Evolutionary conservation across 768 basidiomycete genomes (phyloP), one percentile per base, ranked within the genome.

Genomic region (Stropharia rugosoannulata): DNA sequence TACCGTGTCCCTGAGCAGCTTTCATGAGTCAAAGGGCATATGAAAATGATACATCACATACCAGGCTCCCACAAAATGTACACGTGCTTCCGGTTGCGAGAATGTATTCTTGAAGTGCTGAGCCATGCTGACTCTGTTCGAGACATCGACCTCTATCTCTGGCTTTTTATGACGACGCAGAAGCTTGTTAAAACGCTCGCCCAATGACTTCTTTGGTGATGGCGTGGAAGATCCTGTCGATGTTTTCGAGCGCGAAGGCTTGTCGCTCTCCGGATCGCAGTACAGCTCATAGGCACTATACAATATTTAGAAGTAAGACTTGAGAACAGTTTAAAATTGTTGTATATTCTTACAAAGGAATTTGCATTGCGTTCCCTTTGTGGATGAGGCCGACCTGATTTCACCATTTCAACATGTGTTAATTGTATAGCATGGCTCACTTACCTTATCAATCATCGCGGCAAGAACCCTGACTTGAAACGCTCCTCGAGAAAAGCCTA

Each of bases 61-160:
- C 79, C 78, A 80, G 18, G 68, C 73, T 4, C 78, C 78, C 4
- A 79, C 64, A 49, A 80, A 80, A 60, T 80, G 75, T 2, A 78
- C 69, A 16, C 61, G 64, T 39, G 75, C 71, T 8, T 68, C 55
- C 57, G 36, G 54, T 45, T 13, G 64, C 50, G 18, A 73, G 46
- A 40, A 64, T 4, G 62, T 44, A 2, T 46, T 55, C 58, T 48
- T 69, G 51, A 55, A 66, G 10, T 27, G 46, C 25, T 47, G 18
- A 4, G 46, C 46, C 16, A 16, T 47, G 22, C 19, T 19, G 8
- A 47, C 15, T 16, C 27, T 47, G 9, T 47, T 16, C 29, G 29
- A 32, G 7, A 32, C 3, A 4, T 32, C 29, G 29, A 32, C 29
- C 2, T 22, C 22, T 22, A 32, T 4, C 9, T 32, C 29, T 32